phyloP scores from a whole-genome alignment of 2,329 filamentous ascomycete genomes.

The Hymenoscyphus fructigenus region DNA sequence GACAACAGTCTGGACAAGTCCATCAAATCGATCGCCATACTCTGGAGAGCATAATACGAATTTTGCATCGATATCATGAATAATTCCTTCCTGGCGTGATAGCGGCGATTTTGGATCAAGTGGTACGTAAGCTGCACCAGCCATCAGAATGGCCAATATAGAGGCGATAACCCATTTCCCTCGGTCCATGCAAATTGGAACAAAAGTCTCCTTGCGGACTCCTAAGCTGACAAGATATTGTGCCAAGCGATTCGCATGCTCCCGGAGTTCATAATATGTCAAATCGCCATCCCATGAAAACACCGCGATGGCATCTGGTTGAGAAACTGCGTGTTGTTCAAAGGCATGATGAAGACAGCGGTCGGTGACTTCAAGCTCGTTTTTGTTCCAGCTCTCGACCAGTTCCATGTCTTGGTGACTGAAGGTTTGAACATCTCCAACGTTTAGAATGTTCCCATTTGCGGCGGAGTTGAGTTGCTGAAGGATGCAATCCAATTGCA shows the following conservation, averaged over 20 bases:
- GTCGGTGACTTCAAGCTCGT: slow-evolving; percentile 10
- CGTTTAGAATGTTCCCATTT: not conserved
- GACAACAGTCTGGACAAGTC: not conserved
- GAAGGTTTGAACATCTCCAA: slow-evolving; percentile 11
- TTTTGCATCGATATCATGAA: not conserved
- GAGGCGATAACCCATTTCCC: slow-evolving; percentile 23
- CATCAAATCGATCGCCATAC: not conserved
- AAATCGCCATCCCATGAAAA: slow-evolving; percentile 20
- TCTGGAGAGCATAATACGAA: slow-evolving; percentile 3
- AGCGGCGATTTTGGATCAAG: slow-evolving; percentile 31
- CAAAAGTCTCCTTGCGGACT: slow-evolving; percentile 15
- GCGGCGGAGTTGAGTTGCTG: slow-evolving; percentile 21
- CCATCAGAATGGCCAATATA: slow-evolving; percentile 25
- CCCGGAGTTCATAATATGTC: slow-evolving; percentile 15
- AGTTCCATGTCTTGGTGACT: slow-evolving; percentile 10
- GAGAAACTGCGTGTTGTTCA: slow-evolving; percentile 9
- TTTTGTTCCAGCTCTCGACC: slow-evolving; percentile 12
- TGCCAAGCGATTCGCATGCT: slow-evolving; percentile 17
- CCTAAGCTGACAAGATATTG: slow-evolving; percentile 16
- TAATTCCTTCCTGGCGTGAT: slow-evolving; percentile 6
- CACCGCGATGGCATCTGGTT: slow-evolving; percentile 19
- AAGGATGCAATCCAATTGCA: slow-evolving; percentile 16
- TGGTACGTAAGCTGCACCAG: slow-evolving; percentile 29
- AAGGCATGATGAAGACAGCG: slow-evolving; percentile 27
- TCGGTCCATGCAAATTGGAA: slow-evolving; percentile 29